These are phyloP conservation scores for Saturnispora ahearnii DNA, from an alignment of 805 yeast genomes.

Conservation along the genomic window DNA sequence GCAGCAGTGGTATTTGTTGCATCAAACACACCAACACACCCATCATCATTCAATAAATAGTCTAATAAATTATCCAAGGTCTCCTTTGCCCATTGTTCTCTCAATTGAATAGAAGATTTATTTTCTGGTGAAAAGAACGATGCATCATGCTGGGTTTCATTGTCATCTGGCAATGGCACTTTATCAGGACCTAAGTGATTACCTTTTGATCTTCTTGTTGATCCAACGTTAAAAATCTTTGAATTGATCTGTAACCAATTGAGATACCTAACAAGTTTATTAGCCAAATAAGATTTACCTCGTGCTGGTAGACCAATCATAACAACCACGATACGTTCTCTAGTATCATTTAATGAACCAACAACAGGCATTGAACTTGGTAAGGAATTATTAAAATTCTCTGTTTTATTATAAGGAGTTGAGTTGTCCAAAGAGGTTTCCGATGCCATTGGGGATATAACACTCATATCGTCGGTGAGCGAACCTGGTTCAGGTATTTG, in stretches of 20 bases:
- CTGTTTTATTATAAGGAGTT: background rate
- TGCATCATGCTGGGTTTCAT: slow-evolving; percentile 48
- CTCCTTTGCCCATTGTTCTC: slow-evolving; percentile 96
- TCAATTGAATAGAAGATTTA: slow-evolving; percentile 46
- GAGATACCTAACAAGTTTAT: slow-evolving; percentile 79
- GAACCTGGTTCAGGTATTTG: background rate
- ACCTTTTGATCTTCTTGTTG: slow-evolving; percentile 75
- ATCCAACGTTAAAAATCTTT: slow-evolving; percentile 89
- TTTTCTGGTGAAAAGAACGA: slow-evolving; percentile 82
- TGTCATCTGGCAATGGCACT: slow-evolving; percentile 46
- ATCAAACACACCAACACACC: slow-evolving; percentile 88
- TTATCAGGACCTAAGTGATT: slow-evolving; percentile 56
- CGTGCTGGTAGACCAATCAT: slow-evolving; percentile 97
- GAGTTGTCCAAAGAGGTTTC: background rate
- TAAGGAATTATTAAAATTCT: slow-evolving; percentile 31
- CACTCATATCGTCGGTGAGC: background rate
- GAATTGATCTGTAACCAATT: slow-evolving; percentile 93
- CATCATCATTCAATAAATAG: slow-evolving; percentile 69
- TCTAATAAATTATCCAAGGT: slow-evolving; percentile 78
- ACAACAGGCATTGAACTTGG: slow-evolving; percentile 56
- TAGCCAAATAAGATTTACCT: slow-evolving; percentile 90
- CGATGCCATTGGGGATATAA: background rate
- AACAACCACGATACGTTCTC: slow-evolving; percentile 79
- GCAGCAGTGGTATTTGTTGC: slow-evolving; percentile 69
- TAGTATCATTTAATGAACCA: slow-evolving; percentile 45